Evolutionary conservation across 768 basidiomycete genomes (phyloP), one percentile per base, ranked within the genome.

Genomic region (Gautieria morchelliformis): DNA sequence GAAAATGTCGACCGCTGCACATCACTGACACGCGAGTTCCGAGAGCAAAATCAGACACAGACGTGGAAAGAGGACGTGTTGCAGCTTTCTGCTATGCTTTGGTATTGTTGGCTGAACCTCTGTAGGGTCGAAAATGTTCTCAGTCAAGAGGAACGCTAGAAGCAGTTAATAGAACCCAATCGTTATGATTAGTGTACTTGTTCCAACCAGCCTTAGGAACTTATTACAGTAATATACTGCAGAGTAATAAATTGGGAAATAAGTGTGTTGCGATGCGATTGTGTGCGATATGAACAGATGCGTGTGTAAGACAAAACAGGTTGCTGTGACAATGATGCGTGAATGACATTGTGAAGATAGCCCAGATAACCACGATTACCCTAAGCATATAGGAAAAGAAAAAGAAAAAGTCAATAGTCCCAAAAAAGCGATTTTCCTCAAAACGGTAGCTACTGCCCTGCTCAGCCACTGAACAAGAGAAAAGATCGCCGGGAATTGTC

Each of bases 21-120:
- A 70, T 76, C 77, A 68, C 77, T 97, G 56, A 93, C 89, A 59
- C 75, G 77, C 62, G 93, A 97, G 72, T 96, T 96, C 71, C 79
- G 93, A 58, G 83, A 85, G 66, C 89, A 94, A 71, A 95, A 95
- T 66, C 83, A 86, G 68, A 80, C 80, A 52, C 83, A 83, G 75
- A 85, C 79, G 44, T 97, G 94, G 94, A 93, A 94, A 70, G 87
- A 92, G 67, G 94, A 97, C 66, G 89, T 95, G 5, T 74, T 97
- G 63, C 91, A 94, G 72, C 75, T 96, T 60, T 78, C 87, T 58
- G 89, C 85, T 58, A 93, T 93, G 83, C 86, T 96, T 82, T 93
- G 92, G 87, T 94, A 89, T 65, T 86, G 89, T 35, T 93, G 91
- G 91, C 71, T 88, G 35, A 57, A 57, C 22, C 32, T 57, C 9